Conservation (phyloP, 1,139 yeast genomes). For the Magnusiomyces ingens region DNA sequence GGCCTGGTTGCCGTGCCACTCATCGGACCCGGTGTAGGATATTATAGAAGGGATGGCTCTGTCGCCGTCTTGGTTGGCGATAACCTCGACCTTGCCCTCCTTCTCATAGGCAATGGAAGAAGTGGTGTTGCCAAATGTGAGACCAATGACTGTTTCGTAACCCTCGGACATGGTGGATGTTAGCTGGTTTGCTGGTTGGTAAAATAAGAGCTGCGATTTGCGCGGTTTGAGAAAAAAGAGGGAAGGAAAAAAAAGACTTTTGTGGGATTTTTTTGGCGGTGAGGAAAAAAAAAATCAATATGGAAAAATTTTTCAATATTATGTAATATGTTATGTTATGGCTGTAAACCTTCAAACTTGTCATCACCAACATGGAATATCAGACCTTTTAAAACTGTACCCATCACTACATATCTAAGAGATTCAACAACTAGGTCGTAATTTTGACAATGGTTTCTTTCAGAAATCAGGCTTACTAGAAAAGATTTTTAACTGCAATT, state of each 20-base stretch:
- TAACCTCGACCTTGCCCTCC: constrained; percentile 92
- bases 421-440: no score
- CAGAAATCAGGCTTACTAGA: no score
- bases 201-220: background rate
- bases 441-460: no score
- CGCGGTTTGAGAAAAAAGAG: background rate
- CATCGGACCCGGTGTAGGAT: constrained; percentile 89
- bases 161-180: constrained; percentile 29
- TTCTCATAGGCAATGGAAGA: constrained; percentile 89
- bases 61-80: constrained; percentile 99
- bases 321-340: background rate
- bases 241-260: background rate
- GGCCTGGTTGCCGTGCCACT: constrained; percentile 97
- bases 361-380: no score
- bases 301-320: background rate
- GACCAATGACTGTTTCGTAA: constrained; percentile 65
- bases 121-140: constrained; percentile 93
- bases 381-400: no score
- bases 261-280: background rate
- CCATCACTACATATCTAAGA: no score
- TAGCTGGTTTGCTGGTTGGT: no score
- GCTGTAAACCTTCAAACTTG: no score
- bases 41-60: constrained; percentile 91
- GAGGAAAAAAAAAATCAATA: background rate
- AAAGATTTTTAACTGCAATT: no score